Conservation (phyloP, 164 flowering plant species). For the Platanus orientalis region DNA sequence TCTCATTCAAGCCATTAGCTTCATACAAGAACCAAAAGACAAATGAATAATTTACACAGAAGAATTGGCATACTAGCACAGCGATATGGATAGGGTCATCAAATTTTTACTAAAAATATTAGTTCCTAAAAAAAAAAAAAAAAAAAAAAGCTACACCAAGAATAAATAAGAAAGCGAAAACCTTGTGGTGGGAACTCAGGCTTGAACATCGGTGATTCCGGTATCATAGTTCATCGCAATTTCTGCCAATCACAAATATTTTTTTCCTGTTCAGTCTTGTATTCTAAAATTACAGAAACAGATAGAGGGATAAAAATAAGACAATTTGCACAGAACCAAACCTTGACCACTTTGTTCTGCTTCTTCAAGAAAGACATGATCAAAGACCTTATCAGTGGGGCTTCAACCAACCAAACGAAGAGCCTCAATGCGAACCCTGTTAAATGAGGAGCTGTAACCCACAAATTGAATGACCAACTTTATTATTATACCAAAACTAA, state of each 20-base stretch:
- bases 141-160: neutral
- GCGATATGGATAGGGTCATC: no score
- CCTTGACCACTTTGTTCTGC: constrained; percentile 61
- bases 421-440: constrained; percentile 52
- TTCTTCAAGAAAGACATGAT: no score
- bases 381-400: constrained; percentile 50
- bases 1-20: no score
- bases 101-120: no score
- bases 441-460: constrained; percentile 64
- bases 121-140: no score
- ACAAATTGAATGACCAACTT: neutral
- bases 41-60: no score
- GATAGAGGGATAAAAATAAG: neutral
- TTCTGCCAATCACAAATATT: constrained; percentile 36
- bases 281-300: neutral
- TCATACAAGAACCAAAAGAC: no score
- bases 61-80: no score
- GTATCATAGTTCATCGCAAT: constrained; percentile 69
- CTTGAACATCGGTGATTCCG: constrained; percentile 83
- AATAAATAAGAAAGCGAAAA: constrained; percentile 15
- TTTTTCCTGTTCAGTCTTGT: neutral
- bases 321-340: constrained; percentile 16
- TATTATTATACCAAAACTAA: neutral
- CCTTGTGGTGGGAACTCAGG: constrained; percentile 98
- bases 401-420: constrained; percentile 62